Evolutionary conservation across 73 alveolate genomes (phyloP), one percentile per base, ranked within the genome.

Genomic region (Tetrahymena borealis): DNA sequence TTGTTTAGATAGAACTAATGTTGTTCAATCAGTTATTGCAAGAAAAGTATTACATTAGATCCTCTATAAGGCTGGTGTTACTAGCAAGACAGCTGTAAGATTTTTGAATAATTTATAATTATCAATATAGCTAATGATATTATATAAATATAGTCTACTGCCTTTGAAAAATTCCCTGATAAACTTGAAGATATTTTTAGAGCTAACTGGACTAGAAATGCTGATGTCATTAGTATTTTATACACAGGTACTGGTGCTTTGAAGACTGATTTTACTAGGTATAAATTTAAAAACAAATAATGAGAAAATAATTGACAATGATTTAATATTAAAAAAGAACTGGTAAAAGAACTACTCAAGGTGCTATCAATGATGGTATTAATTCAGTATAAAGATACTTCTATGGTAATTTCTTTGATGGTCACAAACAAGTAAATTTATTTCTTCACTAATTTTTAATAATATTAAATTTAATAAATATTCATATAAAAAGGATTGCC

Each of bases 171-270:
- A 40, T 98, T 98, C 93, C 97, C 98, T 24, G 96, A 78, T 16
- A 94, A 91, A 42, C 93, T 98, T 35, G 99, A 98, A 95, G 94
- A 96, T 35, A 90, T 40, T 39, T 98, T 98, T 92, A 98, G 99
- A 98, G 98, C 96, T 39, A 96, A 96, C 20, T 98, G 99, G 99
- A 98, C 99, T 1, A 94, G 97, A 40, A 98, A 98, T 91, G 99
- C 99, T 5, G 99, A 98, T 95, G 96, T 93, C 1, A 93, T 98
- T 78, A 96, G 99, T 91, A 91, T 96, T 33, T 94, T 98, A 11
- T 98, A 98, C 94, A 91, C 99, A 28, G 99, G 99, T 13, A 98
- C 99, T 31, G 99, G 99, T 11, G 99, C 99, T 2, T 94, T 98
- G 90, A 98, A 98, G 94, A 98, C 99, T 39, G 99, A 98, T 96